Conservation (phyloP, 2,329 filamentous ascomycete genomes). For the Verticillium nubilum region DNA sequence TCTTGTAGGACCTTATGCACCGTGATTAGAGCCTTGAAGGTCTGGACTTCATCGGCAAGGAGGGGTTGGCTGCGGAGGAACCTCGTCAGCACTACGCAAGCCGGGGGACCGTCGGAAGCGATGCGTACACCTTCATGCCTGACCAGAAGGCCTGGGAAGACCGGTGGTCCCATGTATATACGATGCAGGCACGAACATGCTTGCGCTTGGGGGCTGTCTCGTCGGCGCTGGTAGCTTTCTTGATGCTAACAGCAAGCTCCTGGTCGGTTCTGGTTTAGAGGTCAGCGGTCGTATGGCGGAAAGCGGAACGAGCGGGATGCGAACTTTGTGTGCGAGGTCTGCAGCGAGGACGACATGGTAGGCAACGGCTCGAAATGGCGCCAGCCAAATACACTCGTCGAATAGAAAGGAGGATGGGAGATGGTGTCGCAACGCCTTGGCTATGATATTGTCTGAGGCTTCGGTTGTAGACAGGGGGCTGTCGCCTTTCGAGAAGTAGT, state of each 20-base stretch:
- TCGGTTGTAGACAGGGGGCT: neutral
- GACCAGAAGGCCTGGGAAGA: slow-evolving; percentile 93
- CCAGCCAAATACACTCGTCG: neutral
- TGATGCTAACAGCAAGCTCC: slow-evolving; percentile 65
- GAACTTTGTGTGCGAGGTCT: slow-evolving; percentile 13
- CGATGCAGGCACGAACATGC: slow-evolving; percentile 96
- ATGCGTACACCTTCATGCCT: slow-evolving; percentile 90
- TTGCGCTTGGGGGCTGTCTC: slow-evolving; percentile 71
- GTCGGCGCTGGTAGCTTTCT: slow-evolving; percentile 63
- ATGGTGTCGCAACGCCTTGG: neutral
- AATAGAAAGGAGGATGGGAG: neutral
- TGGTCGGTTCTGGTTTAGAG: slow-evolving; percentile 52
- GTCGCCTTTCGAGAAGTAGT: neutral
- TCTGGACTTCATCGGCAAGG: slow-evolving; percentile 95
- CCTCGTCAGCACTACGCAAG: slow-evolving; percentile 1
- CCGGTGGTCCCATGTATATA: slow-evolving; percentile 99
- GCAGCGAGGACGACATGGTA: slow-evolving; percentile 12
- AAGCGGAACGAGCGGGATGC: neutral
- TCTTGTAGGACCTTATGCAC: slow-evolving; percentile 97
- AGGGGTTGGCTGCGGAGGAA: slow-evolving; percentile 73
- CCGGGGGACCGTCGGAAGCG: neutral
- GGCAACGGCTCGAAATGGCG: neutral
- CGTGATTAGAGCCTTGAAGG: slow-evolving; percentile 96
- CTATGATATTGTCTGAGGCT: neutral
- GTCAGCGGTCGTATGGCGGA: slow-evolving; percentile 6